phyloP scores from a whole-genome alignment of 768 basidiomycete genomes.

The Tulasnella calospora region DNA sequence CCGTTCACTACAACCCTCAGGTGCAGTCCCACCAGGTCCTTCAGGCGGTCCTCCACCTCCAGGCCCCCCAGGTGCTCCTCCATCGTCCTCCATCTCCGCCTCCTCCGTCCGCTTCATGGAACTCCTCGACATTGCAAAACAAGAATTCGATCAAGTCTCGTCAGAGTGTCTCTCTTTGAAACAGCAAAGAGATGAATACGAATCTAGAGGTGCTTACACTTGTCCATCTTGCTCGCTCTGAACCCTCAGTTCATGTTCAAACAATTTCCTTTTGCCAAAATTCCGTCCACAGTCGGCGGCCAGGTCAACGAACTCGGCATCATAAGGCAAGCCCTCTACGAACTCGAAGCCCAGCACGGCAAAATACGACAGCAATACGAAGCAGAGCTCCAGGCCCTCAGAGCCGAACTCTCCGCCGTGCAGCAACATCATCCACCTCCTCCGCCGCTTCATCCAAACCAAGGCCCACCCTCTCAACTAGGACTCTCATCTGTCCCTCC shows the following conservation, averaged over 20 bases:
- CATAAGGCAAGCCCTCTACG: conserved; percentile 85
- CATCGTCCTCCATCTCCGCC: neutral
- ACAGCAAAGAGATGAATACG: conserved; percentile 82
- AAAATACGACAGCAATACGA: conserved; percentile 86
- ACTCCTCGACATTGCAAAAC: conserved; percentile 71
- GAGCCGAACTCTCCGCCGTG: conserved; percentile 51
- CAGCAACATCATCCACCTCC: conserved; percentile 28
- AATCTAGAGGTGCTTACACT: conserved; percentile 61
- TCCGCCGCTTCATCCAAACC: conserved; percentile 28
- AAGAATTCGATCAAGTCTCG: conserved; percentile 75
- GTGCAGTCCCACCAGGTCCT: conserved; percentile 33
- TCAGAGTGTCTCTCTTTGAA: conserved; percentile 64
- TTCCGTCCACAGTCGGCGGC: conserved; percentile 49
- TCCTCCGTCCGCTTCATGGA: conserved; percentile 57
- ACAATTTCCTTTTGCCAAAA: conserved; percentile 20
- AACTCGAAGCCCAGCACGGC: conserved; percentile 82
- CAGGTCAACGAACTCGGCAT: conserved; percentile 89
- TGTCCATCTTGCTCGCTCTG: neutral
- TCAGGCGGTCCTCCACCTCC: conserved; percentile 12
- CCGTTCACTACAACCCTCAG: conserved; percentile 43
- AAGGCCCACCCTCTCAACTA: conserved; percentile 18
- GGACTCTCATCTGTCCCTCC: conserved; percentile 29
- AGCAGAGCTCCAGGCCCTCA: conserved; percentile 68
- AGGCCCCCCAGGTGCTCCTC: conserved; percentile 7
- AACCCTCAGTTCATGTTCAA: neutral